Conservation (phyloP, 495 filamentous ascomycete species). For the Margaritispora aquatica region DNA sequence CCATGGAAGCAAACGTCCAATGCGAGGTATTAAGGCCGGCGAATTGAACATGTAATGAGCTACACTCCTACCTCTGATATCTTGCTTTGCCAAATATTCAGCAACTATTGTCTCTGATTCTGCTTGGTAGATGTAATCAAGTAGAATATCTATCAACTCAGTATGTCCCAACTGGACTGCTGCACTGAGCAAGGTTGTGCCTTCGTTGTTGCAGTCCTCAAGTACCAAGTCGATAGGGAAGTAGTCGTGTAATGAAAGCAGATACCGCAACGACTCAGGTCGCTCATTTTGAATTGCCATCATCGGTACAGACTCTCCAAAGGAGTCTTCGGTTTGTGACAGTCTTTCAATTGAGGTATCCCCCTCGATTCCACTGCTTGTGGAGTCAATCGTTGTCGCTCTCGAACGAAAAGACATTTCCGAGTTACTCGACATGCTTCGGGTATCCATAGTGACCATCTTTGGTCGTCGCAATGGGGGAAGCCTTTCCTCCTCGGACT, state of each 20-base stretch:
- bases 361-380: conserved; percentile 67
- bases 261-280: conserved; percentile 62
- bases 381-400: conserved; percentile 69
- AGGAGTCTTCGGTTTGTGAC: conserved; percentile 70
- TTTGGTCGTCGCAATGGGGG: conserved; percentile 55
- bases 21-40: conserved; percentile 65
- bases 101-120: conserved; percentile 35
- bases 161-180: conserved; percentile 85
- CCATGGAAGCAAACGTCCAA: conserved; percentile 82
- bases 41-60: conserved; percentile 97
- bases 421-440: conserved; percentile 82
- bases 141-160: conserved; percentile 66
- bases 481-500: conserved; percentile 25
- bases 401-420: conserved; percentile 70
- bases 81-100: conserved; percentile 66
- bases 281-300: conserved; percentile 86
- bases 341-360: conserved; percentile 80
- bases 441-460: conserved; percentile 78
- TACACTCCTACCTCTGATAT: conserved; percentile 79
- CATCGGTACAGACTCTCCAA: conserved; percentile 87
- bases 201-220: conserved; percentile 80
- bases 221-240: conserved; percentile 63
- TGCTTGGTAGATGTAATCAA: conserved; percentile 56
- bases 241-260: conserved; percentile 68
- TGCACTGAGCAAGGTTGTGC: conserved; percentile 83